phyloP scores from a whole-genome alignment of 2,329 filamentous ascomycete species.

The Lecanoromycetidae sp. region DNA sequence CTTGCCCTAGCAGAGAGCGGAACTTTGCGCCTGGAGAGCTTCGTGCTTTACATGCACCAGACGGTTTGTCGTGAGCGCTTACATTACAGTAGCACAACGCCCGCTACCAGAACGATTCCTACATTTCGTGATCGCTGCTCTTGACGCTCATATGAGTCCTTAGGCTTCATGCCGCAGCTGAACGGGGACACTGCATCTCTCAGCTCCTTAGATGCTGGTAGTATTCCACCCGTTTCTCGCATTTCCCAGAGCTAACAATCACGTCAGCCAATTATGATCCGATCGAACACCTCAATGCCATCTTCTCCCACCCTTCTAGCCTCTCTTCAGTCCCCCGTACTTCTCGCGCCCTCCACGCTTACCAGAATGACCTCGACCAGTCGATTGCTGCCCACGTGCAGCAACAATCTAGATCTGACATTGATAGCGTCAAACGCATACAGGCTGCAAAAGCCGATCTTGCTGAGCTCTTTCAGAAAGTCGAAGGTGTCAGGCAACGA shows the following conservation, averaged over 20 bases:
- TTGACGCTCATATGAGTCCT: background rate
- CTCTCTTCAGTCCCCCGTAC: conserved; percentile 65
- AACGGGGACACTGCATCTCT: conserved; percentile 15
- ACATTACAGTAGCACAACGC: too few relatives aligned
- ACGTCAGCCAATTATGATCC: conserved; percentile 63
- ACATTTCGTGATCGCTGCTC: too few relatives aligned
- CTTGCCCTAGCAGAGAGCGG: too few relatives aligned
- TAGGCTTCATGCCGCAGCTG: conserved; percentile 17
- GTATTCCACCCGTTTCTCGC: background rate
- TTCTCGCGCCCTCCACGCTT: conserved; percentile 57
- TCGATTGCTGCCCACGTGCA: conserved; percentile 63
- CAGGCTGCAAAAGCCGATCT: conserved; percentile 83
- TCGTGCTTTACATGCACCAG: too few relatives aligned
- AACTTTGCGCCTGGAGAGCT: too few relatives aligned
- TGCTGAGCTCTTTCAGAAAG: conserved; percentile 80
- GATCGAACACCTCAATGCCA: conserved; percentile 79
- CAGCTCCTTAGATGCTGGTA: conserved; percentile 16
- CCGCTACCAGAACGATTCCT: too few relatives aligned
- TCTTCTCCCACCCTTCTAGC: conserved; percentile 82
- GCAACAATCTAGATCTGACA: conserved; percentile 70
- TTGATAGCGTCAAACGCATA: conserved; percentile 81
- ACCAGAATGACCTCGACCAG: conserved; percentile 70
- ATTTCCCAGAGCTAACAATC: background rate
- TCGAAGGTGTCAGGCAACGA: conserved; percentile 79
- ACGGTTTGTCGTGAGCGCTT: too few relatives aligned